Evolutionary conservation across 768 basidiomycete species (phyloP).

Genomic region (Tubosaeta sp.): DNA sequence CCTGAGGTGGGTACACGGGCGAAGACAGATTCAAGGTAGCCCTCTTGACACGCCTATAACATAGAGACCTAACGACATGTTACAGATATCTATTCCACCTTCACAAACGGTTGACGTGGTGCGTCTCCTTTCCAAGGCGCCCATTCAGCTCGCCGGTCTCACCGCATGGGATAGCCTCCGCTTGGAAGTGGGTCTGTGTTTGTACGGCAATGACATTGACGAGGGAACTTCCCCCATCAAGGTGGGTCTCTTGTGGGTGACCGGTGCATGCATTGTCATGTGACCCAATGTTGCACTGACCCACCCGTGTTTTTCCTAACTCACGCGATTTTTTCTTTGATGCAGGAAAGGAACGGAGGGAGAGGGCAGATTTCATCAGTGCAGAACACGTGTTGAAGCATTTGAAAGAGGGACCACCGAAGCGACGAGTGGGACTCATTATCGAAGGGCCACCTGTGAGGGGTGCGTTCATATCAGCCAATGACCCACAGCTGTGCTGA

Average conservation of each 20-base stretch:
- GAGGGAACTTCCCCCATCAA: slow-evolving; percentile 85
- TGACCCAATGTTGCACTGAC: no score
- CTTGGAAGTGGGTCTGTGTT: slow-evolving; percentile 93
- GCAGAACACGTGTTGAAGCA: slow-evolving; percentile 68
- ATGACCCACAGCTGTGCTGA: neutral
- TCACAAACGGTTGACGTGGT: slow-evolving; percentile 70
- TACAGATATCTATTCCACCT: slow-evolving; percentile 85
- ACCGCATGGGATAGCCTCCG: slow-evolving; percentile 93
- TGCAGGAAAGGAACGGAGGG: slow-evolving; percentile 77
- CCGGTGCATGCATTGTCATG: slow-evolving; percentile 50
- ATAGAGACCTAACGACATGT: neutral
- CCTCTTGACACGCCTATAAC: neutral
- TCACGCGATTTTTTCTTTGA: neutral
- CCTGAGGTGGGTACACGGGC: slow-evolving; percentile 95
- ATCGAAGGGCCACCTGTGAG: slow-evolving; percentile 85
- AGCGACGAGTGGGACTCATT: slow-evolving; percentile 76
- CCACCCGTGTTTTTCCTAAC: neutral
- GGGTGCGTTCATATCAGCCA: slow-evolving; percentile 40
- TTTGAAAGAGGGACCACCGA: slow-evolving; percentile 72
- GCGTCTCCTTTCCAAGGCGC: slow-evolving; percentile 50
- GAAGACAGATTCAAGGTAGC: slow-evolving; percentile 95
- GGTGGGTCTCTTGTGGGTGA: slow-evolving; percentile 89
- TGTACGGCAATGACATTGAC: slow-evolving; percentile 92
- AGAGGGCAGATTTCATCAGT: slow-evolving; percentile 72
- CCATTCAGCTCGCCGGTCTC: slow-evolving; percentile 81